Evolutionary conservation across 1,284 basidiomycete genomes (phyloP).

Genomic region (Trametes hirsuta): DNA sequence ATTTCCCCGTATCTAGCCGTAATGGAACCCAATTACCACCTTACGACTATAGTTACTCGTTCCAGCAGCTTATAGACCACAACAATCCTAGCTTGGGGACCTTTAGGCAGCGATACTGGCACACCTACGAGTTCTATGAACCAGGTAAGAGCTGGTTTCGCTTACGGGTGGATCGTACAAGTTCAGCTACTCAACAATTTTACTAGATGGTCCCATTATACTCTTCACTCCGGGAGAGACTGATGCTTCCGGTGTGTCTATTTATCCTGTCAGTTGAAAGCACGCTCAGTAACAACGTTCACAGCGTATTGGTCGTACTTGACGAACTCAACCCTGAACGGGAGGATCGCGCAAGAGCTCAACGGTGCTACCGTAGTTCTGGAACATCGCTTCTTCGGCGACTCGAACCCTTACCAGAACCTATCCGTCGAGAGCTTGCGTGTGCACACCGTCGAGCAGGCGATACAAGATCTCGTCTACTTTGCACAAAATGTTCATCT

Average conservation of each 20-base stretch:
- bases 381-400: conserved; percentile 58
- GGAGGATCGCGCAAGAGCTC: conserved; percentile 67
- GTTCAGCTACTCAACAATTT: not conserved
- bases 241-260: conserved; percentile 44
- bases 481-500: conserved; percentile 69
- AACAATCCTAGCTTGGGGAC: conserved; percentile 66
- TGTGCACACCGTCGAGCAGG: conserved; percentile 72
- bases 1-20: conserved; percentile 23
- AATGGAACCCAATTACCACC: conserved; percentile 34
- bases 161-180: not conserved
- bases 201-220: conserved; percentile 67
- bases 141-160: conserved; percentile 38
- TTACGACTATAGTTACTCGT: conserved; percentile 51
- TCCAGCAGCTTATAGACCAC: conserved; percentile 77
- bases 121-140: conserved; percentile 65
- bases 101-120: conserved; percentile 75
- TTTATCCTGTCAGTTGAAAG: not conserved
- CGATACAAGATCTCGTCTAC: conserved; percentile 70
- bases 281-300: not conserved
- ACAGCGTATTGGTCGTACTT: conserved; percentile 59
- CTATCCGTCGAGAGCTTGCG: conserved; percentile 59
- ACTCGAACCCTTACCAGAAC: conserved; percentile 61
- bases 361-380: conserved; percentile 65
- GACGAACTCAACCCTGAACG: conserved; percentile 66
- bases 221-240: conserved; percentile 54